A percentile compares a stretch with the other conserved stretches of the same genome.
Conservation (phyloP, 371 early-diverging fungal genomes). For the Dinochytrium kinnereticum region DNA sequence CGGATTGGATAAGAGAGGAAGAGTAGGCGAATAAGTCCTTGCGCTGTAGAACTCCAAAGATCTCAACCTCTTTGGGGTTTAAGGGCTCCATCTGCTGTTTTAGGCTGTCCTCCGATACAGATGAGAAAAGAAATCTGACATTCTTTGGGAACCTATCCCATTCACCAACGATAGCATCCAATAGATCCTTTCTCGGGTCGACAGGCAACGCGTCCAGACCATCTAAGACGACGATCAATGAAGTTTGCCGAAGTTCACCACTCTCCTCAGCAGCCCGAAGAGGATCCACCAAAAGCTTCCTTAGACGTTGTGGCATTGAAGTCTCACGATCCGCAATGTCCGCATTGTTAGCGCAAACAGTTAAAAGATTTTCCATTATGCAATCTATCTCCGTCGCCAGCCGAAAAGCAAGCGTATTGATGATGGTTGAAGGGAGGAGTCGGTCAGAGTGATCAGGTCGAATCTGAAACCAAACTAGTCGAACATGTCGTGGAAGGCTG, state of each 20-base stretch:
- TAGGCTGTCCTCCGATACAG: neutral
- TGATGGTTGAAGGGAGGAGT: neutral
- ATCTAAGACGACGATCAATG: conserved; percentile 27
- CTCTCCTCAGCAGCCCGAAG: neutral
- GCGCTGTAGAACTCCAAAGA: conserved; percentile 6
- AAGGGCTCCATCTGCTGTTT: neutral
- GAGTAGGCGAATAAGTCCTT: conserved; percentile 15
- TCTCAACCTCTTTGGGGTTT: conserved; percentile 17
- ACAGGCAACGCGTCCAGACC: conserved; percentile 24
- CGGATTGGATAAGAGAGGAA: neutral
- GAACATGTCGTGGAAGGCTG: conserved; percentile 4
- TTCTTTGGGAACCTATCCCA: conserved; percentile 16
- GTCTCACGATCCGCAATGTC: conserved; percentile 17
- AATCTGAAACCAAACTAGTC: conserved; percentile 5
- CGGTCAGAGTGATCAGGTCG: conserved; percentile 10
- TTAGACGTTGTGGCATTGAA: conserved; percentile 20
- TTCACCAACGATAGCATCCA: conserved; percentile 9
- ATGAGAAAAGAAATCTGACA: conserved; percentile 28
- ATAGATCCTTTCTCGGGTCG: conserved; percentile 14
- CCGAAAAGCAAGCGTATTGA: conserved; percentile 30
- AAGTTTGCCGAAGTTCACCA: neutral
- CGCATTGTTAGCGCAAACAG: neutral
- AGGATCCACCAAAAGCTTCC: conserved; percentile 26
- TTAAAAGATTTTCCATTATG: neutral
- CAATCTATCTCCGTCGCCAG: conserved; percentile 16